Base-by-base conservation (phyloP, 2,329 filamentous ascomycete genomes). In the Parafenestella ontariensis region DNA sequence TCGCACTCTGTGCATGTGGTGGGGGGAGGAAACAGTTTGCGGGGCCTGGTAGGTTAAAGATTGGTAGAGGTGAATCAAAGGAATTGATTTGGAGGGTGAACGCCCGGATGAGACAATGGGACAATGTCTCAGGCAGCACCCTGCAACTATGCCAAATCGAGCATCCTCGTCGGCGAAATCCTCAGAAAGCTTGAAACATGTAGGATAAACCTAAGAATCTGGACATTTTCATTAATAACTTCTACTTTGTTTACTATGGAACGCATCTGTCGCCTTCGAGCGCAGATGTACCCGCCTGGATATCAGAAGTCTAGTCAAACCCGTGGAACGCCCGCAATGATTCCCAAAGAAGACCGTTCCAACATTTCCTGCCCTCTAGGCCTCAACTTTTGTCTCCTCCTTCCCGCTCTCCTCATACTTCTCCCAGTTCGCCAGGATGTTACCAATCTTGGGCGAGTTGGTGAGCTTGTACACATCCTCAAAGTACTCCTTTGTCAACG, bases 401-500 rank as follows among this genome's bases (percentile, higher is more conserved):
- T 54, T 65, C 23, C 48, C 69, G 51, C 74, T 74, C 56, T 75
- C 75, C 69, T 81, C 78, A 59, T 82, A 83, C 72, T 79, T 82
- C 52, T 82, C 80, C 81, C 81, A 83, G 81, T 97, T 96, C 64
- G 92, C 91, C 75, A 97, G 77, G 59, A 93, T 89, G 54, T 89
- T 85, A 39, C 87, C 89, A 72, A 93, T 92, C 78, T 89, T 81
- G 40, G 86, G 86, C 18, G 82, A 85, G 80, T 96, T 97, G 49
- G 95, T 99, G 75, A 99, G 80, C 69, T 87, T 87, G 81, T 98
- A 98, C 46, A 99, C 96, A 73, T 98, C 95, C 84, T 99, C 94
- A 79, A 99, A 99, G 82, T 99, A 99, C 81, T 98, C 95, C 85
- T 93, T 96, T 50, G 92, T 96, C 64, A 99, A 83, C 76, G 92